Evolutionary conservation across 2,329 filamentous ascomycete genomes (phyloP).

Genomic region (Ilyonectria destructans): DNA sequence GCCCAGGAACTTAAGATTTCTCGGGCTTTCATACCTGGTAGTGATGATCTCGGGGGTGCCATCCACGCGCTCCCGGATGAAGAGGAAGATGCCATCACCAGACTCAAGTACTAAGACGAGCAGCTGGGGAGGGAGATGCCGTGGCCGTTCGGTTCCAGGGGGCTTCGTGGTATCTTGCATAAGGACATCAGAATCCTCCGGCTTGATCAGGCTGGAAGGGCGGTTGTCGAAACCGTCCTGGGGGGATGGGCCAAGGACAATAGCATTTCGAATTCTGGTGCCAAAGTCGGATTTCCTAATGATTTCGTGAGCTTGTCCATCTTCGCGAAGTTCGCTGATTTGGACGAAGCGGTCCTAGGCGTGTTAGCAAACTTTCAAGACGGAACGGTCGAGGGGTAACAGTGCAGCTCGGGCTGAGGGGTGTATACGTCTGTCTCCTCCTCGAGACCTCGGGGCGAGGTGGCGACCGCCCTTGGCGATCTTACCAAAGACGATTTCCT

Average conservation of each 20-base stretch:
- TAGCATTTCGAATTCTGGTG: slow-evolving; percentile 83
- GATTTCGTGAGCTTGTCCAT: slow-evolving; percentile 83
- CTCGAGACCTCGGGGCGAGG: background rate
- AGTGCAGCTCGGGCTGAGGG: background rate
- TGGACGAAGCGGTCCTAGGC: slow-evolving; percentile 82
- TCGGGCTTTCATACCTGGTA: slow-evolving; percentile 73
- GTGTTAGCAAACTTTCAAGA: slow-evolving; percentile 30
- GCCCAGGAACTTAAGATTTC: slow-evolving; percentile 71
- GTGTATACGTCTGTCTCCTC: background rate
- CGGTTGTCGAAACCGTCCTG: slow-evolving; percentile 47
- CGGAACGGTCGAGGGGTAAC: background rate
- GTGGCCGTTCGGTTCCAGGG: slow-evolving; percentile 22
- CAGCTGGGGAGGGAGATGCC: slow-evolving; percentile 80
- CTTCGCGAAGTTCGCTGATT: slow-evolving; percentile 80
- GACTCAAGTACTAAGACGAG: slow-evolving; percentile 84
- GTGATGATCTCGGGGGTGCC: slow-evolving; percentile 73
- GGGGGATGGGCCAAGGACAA: slow-evolving; percentile 75
- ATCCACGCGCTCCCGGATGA: slow-evolving; percentile 65
- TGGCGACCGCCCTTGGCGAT: background rate
- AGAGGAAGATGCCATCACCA: slow-evolving; percentile 84
- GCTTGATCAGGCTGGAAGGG: slow-evolving; percentile 52
- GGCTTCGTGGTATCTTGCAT: slow-evolving; percentile 52
- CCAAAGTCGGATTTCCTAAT: slow-evolving; percentile 85
- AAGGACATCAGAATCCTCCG: slow-evolving; percentile 59
- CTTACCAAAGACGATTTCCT: background rate